A percentile compares a stretch with the other conserved stretches of the same genome.
Evolutionary conservation across 257 asterid genomes (phyloP).

Genomic region (Nemophila menziesii): DNA sequence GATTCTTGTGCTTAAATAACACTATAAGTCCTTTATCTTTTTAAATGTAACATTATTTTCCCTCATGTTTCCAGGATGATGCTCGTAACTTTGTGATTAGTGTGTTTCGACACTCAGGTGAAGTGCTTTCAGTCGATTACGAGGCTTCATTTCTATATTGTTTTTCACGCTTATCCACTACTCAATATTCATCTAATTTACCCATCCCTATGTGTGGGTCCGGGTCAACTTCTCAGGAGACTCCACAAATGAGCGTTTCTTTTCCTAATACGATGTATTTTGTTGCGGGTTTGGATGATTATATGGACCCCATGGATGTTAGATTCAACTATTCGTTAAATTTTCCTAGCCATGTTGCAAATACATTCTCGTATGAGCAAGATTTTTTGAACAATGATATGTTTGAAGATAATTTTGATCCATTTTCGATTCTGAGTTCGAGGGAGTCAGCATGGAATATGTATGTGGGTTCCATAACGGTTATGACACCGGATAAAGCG

Average conservation of each 20-base stretch:
- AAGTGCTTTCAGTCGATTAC: constrained; percentile 47
- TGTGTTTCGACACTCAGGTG: constrained; percentile 53
- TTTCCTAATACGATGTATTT: constrained; percentile 43
- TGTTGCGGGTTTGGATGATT: constrained; percentile 37
- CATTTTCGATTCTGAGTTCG: too few relatives aligned
- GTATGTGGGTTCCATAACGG: too few relatives aligned
- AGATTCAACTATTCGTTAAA: constrained; percentile 26
- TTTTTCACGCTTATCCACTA: constrained; percentile 21
- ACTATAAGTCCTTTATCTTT: too few relatives aligned
- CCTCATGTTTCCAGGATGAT: constrained; percentile 40
- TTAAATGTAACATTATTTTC: too few relatives aligned
- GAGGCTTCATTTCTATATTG: constrained; percentile 29
- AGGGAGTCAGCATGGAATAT: too few relatives aligned
- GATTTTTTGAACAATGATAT: too few relatives aligned
- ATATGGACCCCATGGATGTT: constrained; percentile 37
- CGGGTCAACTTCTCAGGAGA: constrained; percentile 25
- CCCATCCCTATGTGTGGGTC: constrained; percentile 14
- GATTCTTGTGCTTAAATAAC: constrained; percentile 10
- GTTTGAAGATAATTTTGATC: too few relatives aligned
- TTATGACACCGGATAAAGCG: too few relatives aligned
- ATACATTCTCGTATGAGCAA: too few relatives aligned
- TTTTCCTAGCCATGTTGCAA: constrained; percentile 23
- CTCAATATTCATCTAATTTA: constrained; percentile 28
- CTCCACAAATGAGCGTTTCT: constrained; percentile 22
- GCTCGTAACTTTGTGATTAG: constrained; percentile 42